These are phyloP conservation scores for Leccinum ponderosum DNA, from an alignment of 1,284 basidiomycete species.

Conservation along the genomic window DNA sequence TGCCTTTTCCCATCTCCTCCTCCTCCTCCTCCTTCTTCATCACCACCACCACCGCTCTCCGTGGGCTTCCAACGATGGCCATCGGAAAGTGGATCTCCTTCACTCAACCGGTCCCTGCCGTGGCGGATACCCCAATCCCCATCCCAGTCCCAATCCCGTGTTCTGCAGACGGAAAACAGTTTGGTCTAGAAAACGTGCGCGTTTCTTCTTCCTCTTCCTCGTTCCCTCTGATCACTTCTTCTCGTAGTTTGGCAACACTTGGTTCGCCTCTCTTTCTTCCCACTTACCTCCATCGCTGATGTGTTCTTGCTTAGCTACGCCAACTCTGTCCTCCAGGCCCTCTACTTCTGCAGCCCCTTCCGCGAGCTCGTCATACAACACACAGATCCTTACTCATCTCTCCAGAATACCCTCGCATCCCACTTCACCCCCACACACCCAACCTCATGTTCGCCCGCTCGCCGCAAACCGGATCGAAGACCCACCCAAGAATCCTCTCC, in stretches of 20 bases:
- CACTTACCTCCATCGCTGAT: constrained; percentile 11
- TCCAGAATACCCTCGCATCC: constrained; percentile 16
- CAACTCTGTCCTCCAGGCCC: constrained; percentile 95
- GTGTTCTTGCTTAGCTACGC: constrained; percentile 71
- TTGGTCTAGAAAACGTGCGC: constrained; percentile 92
- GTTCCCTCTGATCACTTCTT: constrained; percentile 3
- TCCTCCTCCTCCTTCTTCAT: not conserved
- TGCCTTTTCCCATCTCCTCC: not conserved
- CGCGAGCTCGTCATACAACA: constrained; percentile 71
- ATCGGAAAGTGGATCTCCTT: constrained; percentile 41
- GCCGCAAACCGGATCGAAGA: constrained; percentile 52
- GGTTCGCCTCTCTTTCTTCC: constrained; percentile 44
- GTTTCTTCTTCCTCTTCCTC: not conserved
- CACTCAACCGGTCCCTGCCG: constrained; percentile 24
- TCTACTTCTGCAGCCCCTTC: constrained; percentile 88
- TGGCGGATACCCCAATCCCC: constrained; percentile 33
- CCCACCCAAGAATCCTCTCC: constrained; percentile 35
- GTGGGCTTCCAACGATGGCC: constrained; percentile 19
- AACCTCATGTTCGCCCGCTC: constrained; percentile 36
- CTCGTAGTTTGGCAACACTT: constrained; percentile 80
- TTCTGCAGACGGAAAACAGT: constrained; percentile 72
- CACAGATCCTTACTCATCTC: constrained; percentile 42
- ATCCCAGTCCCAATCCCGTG: constrained; percentile 42
- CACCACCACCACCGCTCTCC: not conserved
- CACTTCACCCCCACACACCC: constrained; percentile 11